phyloP scores from a whole-genome alignment of 2,329 filamentous ascomycete species.

The Fusarium sp. region DNA sequence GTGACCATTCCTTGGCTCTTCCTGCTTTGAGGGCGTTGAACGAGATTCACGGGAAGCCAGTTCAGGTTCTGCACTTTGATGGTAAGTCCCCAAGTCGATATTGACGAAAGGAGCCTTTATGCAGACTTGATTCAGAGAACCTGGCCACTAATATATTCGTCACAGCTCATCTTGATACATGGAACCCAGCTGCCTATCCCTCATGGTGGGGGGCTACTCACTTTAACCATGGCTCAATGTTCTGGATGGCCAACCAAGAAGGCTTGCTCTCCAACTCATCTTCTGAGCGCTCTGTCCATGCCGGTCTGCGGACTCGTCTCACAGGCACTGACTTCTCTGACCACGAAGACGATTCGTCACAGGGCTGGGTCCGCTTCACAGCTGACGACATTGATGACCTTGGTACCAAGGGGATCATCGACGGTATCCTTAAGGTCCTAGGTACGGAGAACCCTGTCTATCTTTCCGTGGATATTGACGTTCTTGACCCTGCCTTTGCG shows the following conservation, averaged over 20 bases:
- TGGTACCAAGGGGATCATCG: constrained; percentile 76
- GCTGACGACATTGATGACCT: constrained; percentile 89
- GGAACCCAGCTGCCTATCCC: constrained; percentile 85
- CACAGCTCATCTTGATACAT: constrained; percentile 79
- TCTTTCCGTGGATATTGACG: constrained; percentile 84
- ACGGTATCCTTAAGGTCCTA: constrained; percentile 75
- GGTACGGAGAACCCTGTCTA: constrained; percentile 84
- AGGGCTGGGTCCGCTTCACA: constrained; percentile 82
- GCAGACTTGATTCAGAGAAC: not conserved
- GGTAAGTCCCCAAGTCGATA: constrained; percentile 31
- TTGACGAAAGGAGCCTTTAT: not conserved
- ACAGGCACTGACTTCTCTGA: constrained; percentile 72
- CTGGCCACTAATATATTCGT: not conserved
- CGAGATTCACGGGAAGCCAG: constrained; percentile 68
- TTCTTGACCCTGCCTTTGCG: constrained; percentile 74
- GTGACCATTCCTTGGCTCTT: constrained; percentile 77
- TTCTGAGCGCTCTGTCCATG: constrained; percentile 80
- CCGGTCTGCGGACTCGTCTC: constrained; percentile 82
- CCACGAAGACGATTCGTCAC: constrained; percentile 76
- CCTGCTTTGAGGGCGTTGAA: constrained; percentile 75
- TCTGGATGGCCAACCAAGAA: constrained; percentile 87
- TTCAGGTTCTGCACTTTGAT: constrained; percentile 81
- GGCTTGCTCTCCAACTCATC: constrained; percentile 78
- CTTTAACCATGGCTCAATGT: constrained; percentile 92
- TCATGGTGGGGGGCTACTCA: constrained; percentile 73